Base-by-base conservation (phyloP, 192 early-diverging fungal genomes). In the Coemansia sp. region DNA sequence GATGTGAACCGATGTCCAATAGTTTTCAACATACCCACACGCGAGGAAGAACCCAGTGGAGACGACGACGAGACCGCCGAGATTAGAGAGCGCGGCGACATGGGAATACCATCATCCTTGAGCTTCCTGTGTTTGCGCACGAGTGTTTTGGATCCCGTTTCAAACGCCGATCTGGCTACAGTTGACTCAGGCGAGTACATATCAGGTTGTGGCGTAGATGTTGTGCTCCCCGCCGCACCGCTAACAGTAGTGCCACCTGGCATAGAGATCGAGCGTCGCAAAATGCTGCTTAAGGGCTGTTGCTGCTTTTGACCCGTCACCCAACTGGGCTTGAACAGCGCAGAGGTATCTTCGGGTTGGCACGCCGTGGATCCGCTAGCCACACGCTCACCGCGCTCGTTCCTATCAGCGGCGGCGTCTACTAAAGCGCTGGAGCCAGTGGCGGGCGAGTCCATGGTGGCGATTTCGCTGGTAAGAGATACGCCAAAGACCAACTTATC, bases 211-310 rank as follows among this genome's bases (percentile, higher is more conserved):
- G 48, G 44, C 21, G 60, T 68, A 1, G 62, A 44, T 32, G 51
- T 25, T 14, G 58, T 53, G 23, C 64, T 53, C 31, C 31, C 64
- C 12, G 41, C 50, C 31, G 63, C 69, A 58, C 53, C n/a, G 48
- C 36, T 4, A n/a, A 32, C 27, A 0, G 41, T 29, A 1, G 65
- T 23, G 5, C 48, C 46, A 7, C 73, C 73, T 0, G 78, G 79
- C 79, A 81, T 81, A n/a, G 79, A 81, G 14, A 81, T 81, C 8
- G 79, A 81, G 25, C 79, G 67, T 7, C 78, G 74, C 68, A 81
- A 25, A 6, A 51, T 59, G 12, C 59, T 70, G 51, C 60, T 64
- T 38, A 75, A 50, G 23, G 62, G 64, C 46, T 61, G 69, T n/a
- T 64, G 68, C 39, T 62, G 53, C 34, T 34, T 58, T 11, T 58